Evolutionary conservation across 2,329 filamentous ascomycete species (phyloP), one percentile per base, ranked within the genome.

Genomic region (Davidsoniella eucalypti): DNA sequence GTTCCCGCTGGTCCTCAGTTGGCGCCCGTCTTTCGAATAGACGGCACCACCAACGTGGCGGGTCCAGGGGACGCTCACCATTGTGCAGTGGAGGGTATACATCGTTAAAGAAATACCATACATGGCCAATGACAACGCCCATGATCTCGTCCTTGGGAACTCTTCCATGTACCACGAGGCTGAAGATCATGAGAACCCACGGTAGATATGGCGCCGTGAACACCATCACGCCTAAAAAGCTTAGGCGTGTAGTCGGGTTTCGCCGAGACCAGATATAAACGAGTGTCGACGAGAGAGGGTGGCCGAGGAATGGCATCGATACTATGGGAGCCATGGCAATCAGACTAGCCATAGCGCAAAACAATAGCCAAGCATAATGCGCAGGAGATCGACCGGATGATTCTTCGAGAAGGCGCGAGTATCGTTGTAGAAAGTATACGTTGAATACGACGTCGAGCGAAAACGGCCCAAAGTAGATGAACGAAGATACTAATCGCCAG

Each of bases 41-140:
- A 40, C 87, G 75, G 52, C 84, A 76, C 90, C 90, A 98, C 81
- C 86, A 95, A 53, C 69, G 68, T 0, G 92, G 92, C 37, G 92
- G 90, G 58, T 94, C 90, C 44, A 98, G 71, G 0, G 92, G 92
- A 51, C 85, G 75, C 47, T 83, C 81, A 16, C 87, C 87, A 55
- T 83, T 80, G 65, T 95, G 85, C 41, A 95, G 75, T 2, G 87
- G 84, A 3, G 92, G 92, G 64, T 94, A 98, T 14, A 98, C 88
- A 63, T 98, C 92, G 53, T 81, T 85, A 65, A 96, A 95, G 68
- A 95, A 98, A 65, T 96, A 98, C 83, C 88, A 96, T 39, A 96
- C 74, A 65, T 98, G 92, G 8, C 92, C 92, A 38, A 96, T 88
- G 8, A 92, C 79, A 14, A 95, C 87, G 3, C 92, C 92, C 69